A percentile compares a stretch with the other conserved stretches of the same genome.
These are phyloP conservation scores for Rhododendron ovatum DNA, from an alignment of 148 eudicot genomes.

Conservation along the genomic window DNA sequence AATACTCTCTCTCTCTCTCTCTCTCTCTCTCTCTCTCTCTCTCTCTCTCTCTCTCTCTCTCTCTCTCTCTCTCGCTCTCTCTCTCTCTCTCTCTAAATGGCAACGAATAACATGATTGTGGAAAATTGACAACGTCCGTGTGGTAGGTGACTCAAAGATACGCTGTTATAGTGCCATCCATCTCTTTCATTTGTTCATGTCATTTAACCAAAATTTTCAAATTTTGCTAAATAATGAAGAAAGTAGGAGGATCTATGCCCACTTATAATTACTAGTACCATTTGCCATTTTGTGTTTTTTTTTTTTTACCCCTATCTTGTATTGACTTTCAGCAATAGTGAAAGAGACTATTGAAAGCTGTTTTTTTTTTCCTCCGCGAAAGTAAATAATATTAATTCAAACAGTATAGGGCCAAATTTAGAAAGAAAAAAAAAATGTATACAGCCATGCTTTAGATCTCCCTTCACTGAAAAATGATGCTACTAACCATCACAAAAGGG, in stretches of 20 bases:
- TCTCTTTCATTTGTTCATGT: not conserved
- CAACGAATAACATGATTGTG: slow-evolving; percentile 17
- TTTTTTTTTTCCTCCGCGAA: too few relatives aligned
- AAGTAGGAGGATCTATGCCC: not conserved
- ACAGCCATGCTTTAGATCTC: too few relatives aligned
- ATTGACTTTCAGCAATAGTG: not conserved
- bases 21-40: not conserved
- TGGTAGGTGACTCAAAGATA: slow-evolving; percentile 22
- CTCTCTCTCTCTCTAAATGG: not conserved
- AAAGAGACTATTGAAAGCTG: not conserved
- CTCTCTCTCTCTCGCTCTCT: not conserved
- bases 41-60: not conserved
- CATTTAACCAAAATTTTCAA: not conserved
- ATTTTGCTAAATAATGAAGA: not conserved
- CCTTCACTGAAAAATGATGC: too few relatives aligned
- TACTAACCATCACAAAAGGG: too few relatives aligned
- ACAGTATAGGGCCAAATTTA: not conserved
- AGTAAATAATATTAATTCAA: not conserved
- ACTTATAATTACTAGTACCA: not conserved
- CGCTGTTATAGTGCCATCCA: not conserved
- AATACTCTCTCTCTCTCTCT: not conserved
- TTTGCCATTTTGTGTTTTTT: too few relatives aligned
- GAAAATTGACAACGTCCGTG: slow-evolving; percentile 28
- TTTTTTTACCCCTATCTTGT: not conserved
- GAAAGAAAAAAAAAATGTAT: too few relatives aligned